phyloP scores from a whole-genome alignment of 768 basidiomycete species.

The Termitomyces sp. region DNA sequence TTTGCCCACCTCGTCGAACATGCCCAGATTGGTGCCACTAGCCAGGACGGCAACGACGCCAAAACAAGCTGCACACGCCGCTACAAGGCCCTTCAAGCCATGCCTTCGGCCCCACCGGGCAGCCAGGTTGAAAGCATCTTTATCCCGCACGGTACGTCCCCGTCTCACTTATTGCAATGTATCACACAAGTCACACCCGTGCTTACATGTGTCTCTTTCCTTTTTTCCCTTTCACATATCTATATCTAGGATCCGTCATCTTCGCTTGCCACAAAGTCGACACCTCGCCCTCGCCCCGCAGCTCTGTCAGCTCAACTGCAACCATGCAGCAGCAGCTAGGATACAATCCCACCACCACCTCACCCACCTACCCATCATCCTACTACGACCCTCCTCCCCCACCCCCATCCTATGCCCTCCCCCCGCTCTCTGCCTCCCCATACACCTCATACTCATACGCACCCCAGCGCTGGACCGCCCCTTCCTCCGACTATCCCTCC shows the following conservation, averaged over 20 bases:
- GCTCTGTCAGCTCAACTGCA: conserved; percentile 35
- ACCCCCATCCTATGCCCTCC: conserved; percentile 42
- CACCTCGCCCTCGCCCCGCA: conserved; percentile 41
- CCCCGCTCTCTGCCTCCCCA: conserved; percentile 35
- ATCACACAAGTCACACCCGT: conserved; percentile 6
- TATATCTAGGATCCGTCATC: conserved; percentile 56
- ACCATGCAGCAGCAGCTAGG: conserved; percentile 48
- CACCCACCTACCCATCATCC: conserved; percentile 19
- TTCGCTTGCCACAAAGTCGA: conserved; percentile 73
- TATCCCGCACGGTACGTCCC: conserved; percentile 80
- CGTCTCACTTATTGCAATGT: conserved; percentile 21
- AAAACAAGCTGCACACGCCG: conserved; percentile 87
- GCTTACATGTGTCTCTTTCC: not conserved
- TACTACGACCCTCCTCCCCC: conserved; percentile 40
- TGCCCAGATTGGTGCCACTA: conserved; percentile 57
- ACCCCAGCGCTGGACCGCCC: conserved; percentile 40
- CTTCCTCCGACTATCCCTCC: conserved; percentile 22
- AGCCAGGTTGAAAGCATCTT: conserved; percentile 83
- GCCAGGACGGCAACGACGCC: conserved; percentile 58
- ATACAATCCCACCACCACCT: conserved; percentile 30
- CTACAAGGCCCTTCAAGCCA: conserved; percentile 70
- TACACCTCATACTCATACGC: conserved; percentile 40
- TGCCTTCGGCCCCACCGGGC: conserved; percentile 49
- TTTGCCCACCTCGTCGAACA: conserved; percentile 64
- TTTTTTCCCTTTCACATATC: not conserved